A percentile compares a stretch with the other conserved stretches of the same genome.
Evolutionary conservation across 1,284 basidiomycete species (phyloP).

Genomic region (Grifola frondosa): DNA sequence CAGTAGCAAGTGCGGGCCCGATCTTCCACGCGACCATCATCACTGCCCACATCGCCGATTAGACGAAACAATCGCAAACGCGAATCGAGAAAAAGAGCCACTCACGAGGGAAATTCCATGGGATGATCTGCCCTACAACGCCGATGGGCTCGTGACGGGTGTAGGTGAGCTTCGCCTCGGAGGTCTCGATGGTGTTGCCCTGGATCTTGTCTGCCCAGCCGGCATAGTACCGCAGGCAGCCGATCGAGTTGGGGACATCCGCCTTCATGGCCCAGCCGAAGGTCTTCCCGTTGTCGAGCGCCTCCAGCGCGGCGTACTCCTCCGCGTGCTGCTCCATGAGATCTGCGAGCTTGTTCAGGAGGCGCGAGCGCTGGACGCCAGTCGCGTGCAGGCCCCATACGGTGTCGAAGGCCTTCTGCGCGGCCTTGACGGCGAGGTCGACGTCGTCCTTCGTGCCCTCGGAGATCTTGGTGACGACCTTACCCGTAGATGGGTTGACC

Average conservation of each 20-base stretch:
- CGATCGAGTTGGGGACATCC: constrained; percentile 73
- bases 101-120: constrained; percentile 74
- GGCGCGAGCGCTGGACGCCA: constrained; percentile 61
- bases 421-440: constrained; percentile 74
- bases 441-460: constrained; percentile 73
- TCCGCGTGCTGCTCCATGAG: constrained; percentile 73
- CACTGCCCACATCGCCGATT: constrained; percentile 37
- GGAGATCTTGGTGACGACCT: constrained; percentile 65
- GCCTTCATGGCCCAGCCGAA: constrained; percentile 70
- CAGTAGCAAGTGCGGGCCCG: constrained; percentile 82
- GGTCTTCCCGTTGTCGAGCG: constrained; percentile 76
- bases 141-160: constrained; percentile 93
- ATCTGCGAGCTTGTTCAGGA: constrained; percentile 71
- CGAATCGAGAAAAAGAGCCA: background rate
- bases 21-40: constrained; percentile 83
- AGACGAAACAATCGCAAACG: background rate
- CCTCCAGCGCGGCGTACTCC: constrained; percentile 76
- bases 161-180: constrained; percentile 72
- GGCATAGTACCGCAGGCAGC: constrained; percentile 69
- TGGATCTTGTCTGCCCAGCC: constrained; percentile 88
- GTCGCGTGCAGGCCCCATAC: constrained; percentile 71
- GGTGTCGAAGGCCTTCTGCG: constrained; percentile 75
- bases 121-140: constrained; percentile 86
- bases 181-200: constrained; percentile 80
- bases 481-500: constrained; percentile 81